Conservation (phyloP, 805 yeast genomes). For the Myxozyma monticola region DNA sequence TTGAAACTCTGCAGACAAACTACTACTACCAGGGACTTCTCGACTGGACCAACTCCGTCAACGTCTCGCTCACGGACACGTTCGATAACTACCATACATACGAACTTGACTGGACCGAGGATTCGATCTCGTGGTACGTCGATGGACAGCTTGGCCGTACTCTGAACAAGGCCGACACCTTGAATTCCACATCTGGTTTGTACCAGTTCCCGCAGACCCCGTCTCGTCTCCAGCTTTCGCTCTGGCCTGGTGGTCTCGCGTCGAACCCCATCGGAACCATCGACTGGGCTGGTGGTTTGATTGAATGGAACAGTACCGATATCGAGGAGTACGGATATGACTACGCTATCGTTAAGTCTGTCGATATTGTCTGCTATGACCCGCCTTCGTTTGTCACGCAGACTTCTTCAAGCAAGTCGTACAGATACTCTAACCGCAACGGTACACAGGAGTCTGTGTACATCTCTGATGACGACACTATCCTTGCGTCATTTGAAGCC, state of each 20-base stretch:
- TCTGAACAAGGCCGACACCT: constrained; percentile 54
- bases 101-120: constrained; percentile 80
- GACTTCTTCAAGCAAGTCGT: constrained; percentile 49
- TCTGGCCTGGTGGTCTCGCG: constrained; percentile 56
- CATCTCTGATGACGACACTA: constrained; percentile 62
- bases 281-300: constrained; percentile 77
- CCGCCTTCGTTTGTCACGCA: constrained; percentile 58
- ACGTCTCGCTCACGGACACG: constrained; percentile 52
- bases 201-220: constrained; percentile 91
- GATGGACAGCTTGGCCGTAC: constrained; percentile 76
- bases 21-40: constrained; percentile 74
- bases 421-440: constrained; percentile 53
- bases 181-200: constrained; percentile 65
- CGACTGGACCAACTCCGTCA: constrained; percentile 61
- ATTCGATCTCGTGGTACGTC: constrained; percentile 63
- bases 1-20: constrained; percentile 70
- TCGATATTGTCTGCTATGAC: constrained; percentile 68
- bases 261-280: constrained; percentile 60
- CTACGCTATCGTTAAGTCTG: constrained; percentile 61
- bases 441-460: constrained; percentile 54
- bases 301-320: constrained; percentile 80
- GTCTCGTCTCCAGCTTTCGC: constrained; percentile 63
- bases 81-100: constrained; percentile 73
- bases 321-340: constrained; percentile 76
- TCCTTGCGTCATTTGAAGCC: constrained; percentile 59